Percentiles rank a stretch among this genome's conserved stretches.
Evolutionary conservation across 345 rosid genomes (phyloP).

Genomic region (Citrus australasica): DNA sequence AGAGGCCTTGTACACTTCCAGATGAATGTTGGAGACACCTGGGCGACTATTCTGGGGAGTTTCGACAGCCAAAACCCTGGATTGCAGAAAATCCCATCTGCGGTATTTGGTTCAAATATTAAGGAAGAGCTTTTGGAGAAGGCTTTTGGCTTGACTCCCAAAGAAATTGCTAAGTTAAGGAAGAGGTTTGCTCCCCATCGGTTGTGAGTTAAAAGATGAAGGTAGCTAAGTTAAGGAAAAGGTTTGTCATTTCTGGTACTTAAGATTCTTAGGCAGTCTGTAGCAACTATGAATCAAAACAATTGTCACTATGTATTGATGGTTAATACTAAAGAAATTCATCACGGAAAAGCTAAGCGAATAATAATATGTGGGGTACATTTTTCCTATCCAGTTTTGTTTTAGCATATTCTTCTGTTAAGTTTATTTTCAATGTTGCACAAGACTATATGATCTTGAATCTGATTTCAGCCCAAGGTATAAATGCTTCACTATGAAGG

Average conservation of each 20-base stretch:
- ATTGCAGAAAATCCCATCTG: slow-evolving; percentile 49
- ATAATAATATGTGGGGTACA: not conserved
- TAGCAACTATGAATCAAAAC: not conserved
- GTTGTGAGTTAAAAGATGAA: slow-evolving; percentile 5
- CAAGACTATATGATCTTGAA: not conserved
- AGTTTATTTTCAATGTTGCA: not conserved
- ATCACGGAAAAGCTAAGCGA: not conserved
- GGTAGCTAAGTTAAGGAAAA: too few relatives aligned
- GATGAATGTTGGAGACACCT: slow-evolving; percentile 68
- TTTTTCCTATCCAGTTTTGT: not conserved
- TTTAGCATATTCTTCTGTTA: not conserved
- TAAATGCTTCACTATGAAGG: not conserved
- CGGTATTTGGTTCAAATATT: slow-evolving; percentile 77
- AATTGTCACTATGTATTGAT: not conserved
- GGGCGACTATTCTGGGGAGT: slow-evolving; percentile 64
- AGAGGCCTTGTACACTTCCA: slow-evolving; percentile 77
- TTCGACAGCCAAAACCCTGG: slow-evolving; percentile 82
- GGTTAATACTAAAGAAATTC: not conserved
- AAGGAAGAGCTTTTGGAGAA: slow-evolving; percentile 59
- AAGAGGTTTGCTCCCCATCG: slow-evolving; percentile 44
- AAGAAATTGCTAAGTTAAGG: slow-evolving; percentile 56
- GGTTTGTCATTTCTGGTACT: not conserved
- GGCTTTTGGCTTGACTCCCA: slow-evolving; percentile 64
- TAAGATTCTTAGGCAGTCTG: not conserved
- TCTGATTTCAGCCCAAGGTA: not conserved